These are phyloP conservation scores for Yarrowia yakushimensis DNA, from an alignment of 805 yeast species.

Conservation along the genomic window DNA sequence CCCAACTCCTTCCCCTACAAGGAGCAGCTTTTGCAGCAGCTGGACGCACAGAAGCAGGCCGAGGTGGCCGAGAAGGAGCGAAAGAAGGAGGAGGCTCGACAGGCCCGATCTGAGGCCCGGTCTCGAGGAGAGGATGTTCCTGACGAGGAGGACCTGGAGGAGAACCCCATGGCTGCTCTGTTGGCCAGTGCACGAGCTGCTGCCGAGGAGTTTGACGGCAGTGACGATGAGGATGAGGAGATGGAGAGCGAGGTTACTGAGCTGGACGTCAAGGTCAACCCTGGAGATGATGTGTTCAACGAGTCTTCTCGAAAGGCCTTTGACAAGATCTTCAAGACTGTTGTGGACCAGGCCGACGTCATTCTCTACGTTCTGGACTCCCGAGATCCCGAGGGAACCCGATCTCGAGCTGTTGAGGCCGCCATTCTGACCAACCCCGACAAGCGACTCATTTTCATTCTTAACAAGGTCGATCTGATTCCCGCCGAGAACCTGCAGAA, in stretches of 20 bases:
- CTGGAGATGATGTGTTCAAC: slow-evolving; percentile 40
- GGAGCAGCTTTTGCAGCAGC: slow-evolving; percentile 62
- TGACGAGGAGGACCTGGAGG: slow-evolving; percentile 36
- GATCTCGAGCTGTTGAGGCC: slow-evolving; percentile 88
- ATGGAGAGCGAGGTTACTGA: slow-evolving; percentile 49
- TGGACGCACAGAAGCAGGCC: slow-evolving; percentile 50
- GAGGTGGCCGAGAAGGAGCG: slow-evolving; percentile 42
- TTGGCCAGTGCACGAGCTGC: slow-evolving; percentile 88
- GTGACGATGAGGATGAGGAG: slow-evolving; percentile 45
- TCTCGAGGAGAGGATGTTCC: slow-evolving; percentile 41
- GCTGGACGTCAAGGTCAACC: slow-evolving; percentile 43
- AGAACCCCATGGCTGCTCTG: slow-evolving; percentile 70
- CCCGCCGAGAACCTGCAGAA: slow-evolving; percentile 79
- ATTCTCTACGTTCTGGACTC: slow-evolving; percentile 93
- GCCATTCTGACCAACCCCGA: slow-evolving; percentile 75
- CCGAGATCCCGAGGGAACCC: slow-evolving; percentile 92
- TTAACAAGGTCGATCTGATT: slow-evolving; percentile 89
- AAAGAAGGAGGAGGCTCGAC: slow-evolving; percentile 36
- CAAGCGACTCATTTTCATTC: slow-evolving; percentile 77
- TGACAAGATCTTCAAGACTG: slow-evolving; percentile 89
- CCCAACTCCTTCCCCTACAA: slow-evolving; percentile 95
- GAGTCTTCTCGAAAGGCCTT: slow-evolving; percentile 63
- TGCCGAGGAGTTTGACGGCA: slow-evolving; percentile 67
- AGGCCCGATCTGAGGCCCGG: slow-evolving; percentile 35
- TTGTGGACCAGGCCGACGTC: slow-evolving; percentile 89